A percentile compares a stretch with the other conserved stretches of the same genome.
phyloP scores from a whole-genome alignment of 305 asterid species.

The Solanum hybrid region DNA sequence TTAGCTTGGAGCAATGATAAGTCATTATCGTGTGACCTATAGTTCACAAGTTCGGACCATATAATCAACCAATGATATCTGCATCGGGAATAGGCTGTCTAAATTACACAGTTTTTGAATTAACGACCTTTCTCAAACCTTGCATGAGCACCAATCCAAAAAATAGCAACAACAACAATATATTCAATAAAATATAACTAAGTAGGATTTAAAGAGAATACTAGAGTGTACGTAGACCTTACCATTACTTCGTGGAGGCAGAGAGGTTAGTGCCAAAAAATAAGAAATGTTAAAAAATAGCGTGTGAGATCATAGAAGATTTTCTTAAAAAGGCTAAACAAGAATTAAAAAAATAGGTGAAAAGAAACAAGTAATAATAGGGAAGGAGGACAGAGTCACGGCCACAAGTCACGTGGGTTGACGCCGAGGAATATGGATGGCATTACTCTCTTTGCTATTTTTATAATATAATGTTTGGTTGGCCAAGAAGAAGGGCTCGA shows the following conservation, averaged over 20 bases:
- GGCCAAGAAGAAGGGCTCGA: constrained; percentile 17
- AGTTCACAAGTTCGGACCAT: fast-evolving
- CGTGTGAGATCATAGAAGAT: background rate
- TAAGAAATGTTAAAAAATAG: background rate
- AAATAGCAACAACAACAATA: background rate
- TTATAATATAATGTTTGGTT: background rate
- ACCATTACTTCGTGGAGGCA: fast-evolving
- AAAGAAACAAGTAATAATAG: background rate
- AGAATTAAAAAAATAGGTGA: background rate
- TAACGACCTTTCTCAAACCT: background rate
- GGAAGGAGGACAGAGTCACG: constrained; percentile 18
- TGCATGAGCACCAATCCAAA: background rate
- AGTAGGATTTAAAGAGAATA: too few relatives aligned
- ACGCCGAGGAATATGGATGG: constrained; percentile 46
- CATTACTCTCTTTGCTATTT: background rate
- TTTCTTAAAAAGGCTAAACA: background rate
- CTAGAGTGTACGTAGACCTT: too few relatives aligned
- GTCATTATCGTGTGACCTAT: background rate
- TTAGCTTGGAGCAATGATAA: background rate
- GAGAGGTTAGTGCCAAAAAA: background rate
- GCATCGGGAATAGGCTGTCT: fast-evolving
- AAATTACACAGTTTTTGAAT: fast-evolving
- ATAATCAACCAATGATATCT: background rate
- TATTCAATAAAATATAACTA: too few relatives aligned
- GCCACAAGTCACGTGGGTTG: constrained; percentile 53